Evolutionary conservation across 805 yeast species (phyloP), one percentile per base, ranked within the genome.

Genomic region (Groenewaldozyma tartarivorans): DNA sequence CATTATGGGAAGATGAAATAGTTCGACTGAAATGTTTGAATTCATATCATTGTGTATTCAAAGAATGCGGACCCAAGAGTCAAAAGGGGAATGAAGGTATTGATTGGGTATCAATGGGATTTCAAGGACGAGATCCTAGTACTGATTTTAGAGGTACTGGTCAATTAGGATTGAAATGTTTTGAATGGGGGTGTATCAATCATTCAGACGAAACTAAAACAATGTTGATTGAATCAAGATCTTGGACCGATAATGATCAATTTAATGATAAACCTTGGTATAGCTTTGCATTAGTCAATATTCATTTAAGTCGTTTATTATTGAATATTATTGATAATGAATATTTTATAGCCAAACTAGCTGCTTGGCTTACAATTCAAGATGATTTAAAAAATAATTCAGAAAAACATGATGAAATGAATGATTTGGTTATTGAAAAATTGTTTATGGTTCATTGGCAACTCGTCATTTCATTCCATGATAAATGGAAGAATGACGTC

Each of bases 111-210:
- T 46, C 50, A 3, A 48, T 64, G 5, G 69, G 69, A 4, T 64
- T 64, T 48, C 69, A 64, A 40, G 64, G 66, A 1, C 18, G 46
- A 15, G 60, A 61, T 41, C 69, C 69, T 4, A 42, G 54, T 2
- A 54, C 58, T 1, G 69, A 64, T 42, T 58, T 64, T 38, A 51
- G 69, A 9, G 62, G 62, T 3, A 48, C 58, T 5, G 64, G 64
- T 2, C 18, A 21, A 35, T 45, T 58, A 17, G 64, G 63, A 5
- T 36, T 57, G 22, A 35, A 33, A 6, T 46, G 49, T 17, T 52
- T 49, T 35, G 46, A 46, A 17, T 29, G 32, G 13, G 47, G 56
- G 38, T 55, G 62, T 43, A 36, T 31, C 1, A 7, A 36, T 17
- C 17, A 40, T 22, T 36, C 55, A 13, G 42, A 30, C 1, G 31